Evolutionary conservation across 352 stramenopile species (phyloP), one percentile per base, ranked within the genome.

Genomic region (Thraustochytrium striatum): DNA sequence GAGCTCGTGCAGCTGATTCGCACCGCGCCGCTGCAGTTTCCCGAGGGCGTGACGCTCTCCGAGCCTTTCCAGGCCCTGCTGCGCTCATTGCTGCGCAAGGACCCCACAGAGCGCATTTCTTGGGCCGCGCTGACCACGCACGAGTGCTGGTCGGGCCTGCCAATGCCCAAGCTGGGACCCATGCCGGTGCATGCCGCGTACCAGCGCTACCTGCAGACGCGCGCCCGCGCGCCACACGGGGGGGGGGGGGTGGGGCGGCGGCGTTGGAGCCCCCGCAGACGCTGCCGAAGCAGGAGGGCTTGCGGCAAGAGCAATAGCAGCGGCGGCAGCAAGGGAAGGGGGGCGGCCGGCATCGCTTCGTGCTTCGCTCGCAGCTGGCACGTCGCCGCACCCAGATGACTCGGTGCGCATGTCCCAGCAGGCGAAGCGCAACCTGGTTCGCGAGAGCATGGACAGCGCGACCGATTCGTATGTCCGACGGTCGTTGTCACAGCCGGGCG

Each of bases 111-210:
- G 50, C 39, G 65, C 7, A 72, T 75, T n/a, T 36, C 65, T 8
- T 75, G 65, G 65, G 21, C 65, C 13, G 65, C 65, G 30, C 36
- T 75, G 44, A 30, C 68, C 16, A 75, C 52, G 32, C 65, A 75
- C 36, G 65, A 75, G 0, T 75, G 58, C 30, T 75, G 65, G 65
- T 25, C 65, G 32, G 65, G 65, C 28, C 8, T 75, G 65, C 65
- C 65, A 2, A 11, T 75, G 3, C 65, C 65, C 21, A 11, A 25
- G 2, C 30, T 75, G 25, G 21, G 32, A 28, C 11, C 30, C 11
- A 41, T 75, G 8, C 65, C 65, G 0, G 3, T 8, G n/a, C 65
- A 75, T 25, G 19, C 65, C 1, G 65, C 65, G 3, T 75, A 62
- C 30, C 44, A 43, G n/a, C 43, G 32, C 30, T 75, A 75, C 30